Percentiles rank a stretch among this genome's conserved stretches.
Evolutionary conservation across 495 filamentous ascomycete genomes (phyloP).

Genomic region (Hypoxylon crocopeplum): DNA sequence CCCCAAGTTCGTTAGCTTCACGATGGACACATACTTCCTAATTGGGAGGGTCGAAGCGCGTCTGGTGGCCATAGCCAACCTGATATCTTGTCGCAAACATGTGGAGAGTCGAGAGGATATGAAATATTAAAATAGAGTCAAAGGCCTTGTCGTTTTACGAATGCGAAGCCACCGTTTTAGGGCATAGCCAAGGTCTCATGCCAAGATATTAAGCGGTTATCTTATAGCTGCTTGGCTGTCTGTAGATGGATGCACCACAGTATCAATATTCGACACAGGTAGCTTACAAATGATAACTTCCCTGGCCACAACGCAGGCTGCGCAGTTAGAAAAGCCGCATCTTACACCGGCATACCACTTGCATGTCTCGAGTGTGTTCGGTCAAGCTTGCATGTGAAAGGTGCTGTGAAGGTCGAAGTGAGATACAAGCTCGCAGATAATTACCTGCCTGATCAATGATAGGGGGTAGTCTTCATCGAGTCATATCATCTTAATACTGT

Average conservation of each 20-base stretch:
- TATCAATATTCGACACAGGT: no score
- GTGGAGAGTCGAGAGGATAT: not conserved
- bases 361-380: no score
- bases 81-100: slow-evolving; percentile 1
- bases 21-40: slow-evolving; percentile 16
- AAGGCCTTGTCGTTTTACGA: slow-evolving; percentile 15
- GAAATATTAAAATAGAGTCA: not conserved
- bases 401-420: no score
- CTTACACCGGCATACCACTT: no score
- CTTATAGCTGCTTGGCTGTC: slow-evolving; percentile 11
- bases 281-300: not conserved
- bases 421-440: no score
- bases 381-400: no score
- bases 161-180: slow-evolving; percentile 2
- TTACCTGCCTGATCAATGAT: no score
- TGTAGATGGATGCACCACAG: no score
- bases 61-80: not conserved
- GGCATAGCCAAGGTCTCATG: slow-evolving; percentile 10
- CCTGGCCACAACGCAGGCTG: no score
- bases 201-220: slow-evolving; percentile 14
- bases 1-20: slow-evolving; percentile 12
- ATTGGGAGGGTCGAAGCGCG: slow-evolving; percentile 24
- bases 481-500: no score
- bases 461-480: no score
- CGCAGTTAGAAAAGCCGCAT: no score